Evolutionary conservation across 1,284 basidiomycete genomes (phyloP), one percentile per base, ranked within the genome.

Genomic region (Heterobasidion occidentale): DNA sequence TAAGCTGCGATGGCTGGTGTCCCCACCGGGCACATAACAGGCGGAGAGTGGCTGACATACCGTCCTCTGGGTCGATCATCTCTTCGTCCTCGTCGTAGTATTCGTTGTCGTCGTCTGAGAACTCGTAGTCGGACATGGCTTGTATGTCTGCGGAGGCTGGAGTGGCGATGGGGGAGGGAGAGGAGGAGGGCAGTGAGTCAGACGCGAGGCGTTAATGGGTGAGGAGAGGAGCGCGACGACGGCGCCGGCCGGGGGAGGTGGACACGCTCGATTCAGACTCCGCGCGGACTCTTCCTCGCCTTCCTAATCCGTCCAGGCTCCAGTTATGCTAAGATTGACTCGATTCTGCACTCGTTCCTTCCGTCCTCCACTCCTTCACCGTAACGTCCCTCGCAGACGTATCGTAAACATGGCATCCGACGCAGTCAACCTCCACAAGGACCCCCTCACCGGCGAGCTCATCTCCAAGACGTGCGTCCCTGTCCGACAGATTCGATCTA

Each of bases 391-490:
- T 11, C 49, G 9, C 8, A 27, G 8, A 15, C 5, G 17, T 14
- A 17, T 35, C 7, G 7, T 7, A 9, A 71, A 57, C 9, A 85
- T 86, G 83, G 74, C 81, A 12, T 67, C 83, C 50, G 80, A 84
- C 59, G 62, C 70, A 36, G 65, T 77, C 50, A 76, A 77, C 56
- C 75, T 78, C 1, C 88, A 90, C 70, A 85, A 83, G 76, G 94
- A 97, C 71, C 88, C 89, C 48, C 82, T 93, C 60, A 95, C 94
- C 2, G 94, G 93, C 46, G 94, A 97, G 73, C 82, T 94, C 87
- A 85, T 98, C 67, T 95, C 92, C 75, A 98, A 98, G 83, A 80
- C 83, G 93, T 94, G 58, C 64, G 90, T 78, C n/a, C 35, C 11
- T 9, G 27, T 27, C 4, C 27, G 27, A 27, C 27, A 27, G 0